Evolutionary conservation across 2,329 filamentous ascomycete species (phyloP), one percentile per base, ranked within the genome.

Genomic region (Tolypocladium album): DNA sequence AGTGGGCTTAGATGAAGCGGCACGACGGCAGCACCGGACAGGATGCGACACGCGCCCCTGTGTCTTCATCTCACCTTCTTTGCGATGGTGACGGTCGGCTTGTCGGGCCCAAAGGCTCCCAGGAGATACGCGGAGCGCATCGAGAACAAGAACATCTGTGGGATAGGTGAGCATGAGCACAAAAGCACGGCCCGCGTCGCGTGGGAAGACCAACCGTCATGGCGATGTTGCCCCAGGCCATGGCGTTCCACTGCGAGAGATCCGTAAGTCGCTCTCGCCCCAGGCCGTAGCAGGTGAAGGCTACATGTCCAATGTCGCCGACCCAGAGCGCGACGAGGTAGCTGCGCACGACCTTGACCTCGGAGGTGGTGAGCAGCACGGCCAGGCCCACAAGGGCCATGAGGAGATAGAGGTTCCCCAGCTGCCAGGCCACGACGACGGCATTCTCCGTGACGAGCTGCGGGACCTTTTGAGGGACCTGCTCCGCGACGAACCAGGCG

Each of bases 161-260:
- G 55, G 6, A 38, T 42, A 24, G n/a, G 55, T 56, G 39, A 55
- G 39, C 40, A 56, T 36, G 17, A 31, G 39, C 36, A 12, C 31
- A 17, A 22, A 11, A 31, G 27, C n/a, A 20, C 24, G 15, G 45
- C 6, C 24, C 27, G 7, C n/a, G 12, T 11, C 31, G 45, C 17
- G 57, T 39, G 27, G 27, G 22, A 34, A 27, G 2, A 71, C 80
- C 74, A 66, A 85, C 81, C 34, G 88, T 90, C 57, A 80, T 78
- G 9, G 81, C 86, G 63, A 92, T 78, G 67, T 91, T 91, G 3
- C 88, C 88, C 83, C 85, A 89, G n/a, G 85, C 82, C 76, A 88
- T 81, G 40, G 80, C 75, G 69, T 89, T 90, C 88, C 88, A 91
- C 27, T 71, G 74, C 5, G 67, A 72, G 13, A 87, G 72, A 64